These are phyloP conservation scores for Zymoseptoria brevis DNA, from an alignment of 2,329 filamentous ascomycete species.

Conservation along the genomic window DNA sequence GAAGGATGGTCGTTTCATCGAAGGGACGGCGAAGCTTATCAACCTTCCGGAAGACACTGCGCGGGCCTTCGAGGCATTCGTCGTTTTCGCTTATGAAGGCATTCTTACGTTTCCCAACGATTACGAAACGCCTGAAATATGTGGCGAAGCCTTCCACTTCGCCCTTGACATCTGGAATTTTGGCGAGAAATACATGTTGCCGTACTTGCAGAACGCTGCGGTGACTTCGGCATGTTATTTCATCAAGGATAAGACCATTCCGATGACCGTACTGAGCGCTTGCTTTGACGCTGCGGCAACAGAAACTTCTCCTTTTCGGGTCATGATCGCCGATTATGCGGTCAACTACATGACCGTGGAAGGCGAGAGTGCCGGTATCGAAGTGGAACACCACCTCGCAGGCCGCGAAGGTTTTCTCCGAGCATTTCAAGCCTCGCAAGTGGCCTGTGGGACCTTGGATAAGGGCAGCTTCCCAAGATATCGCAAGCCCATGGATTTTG, in stretches of 20 bases:
- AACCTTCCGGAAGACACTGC: neutral
- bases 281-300: neutral
- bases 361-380: neutral
- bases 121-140: no score
- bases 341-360: neutral
- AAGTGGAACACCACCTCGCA: neutral
- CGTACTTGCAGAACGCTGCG: neutral
- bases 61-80: neutral
- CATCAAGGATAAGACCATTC: no score
- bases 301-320: neutral
- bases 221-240: neutral
- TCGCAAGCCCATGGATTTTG: no score
- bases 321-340: neutral
- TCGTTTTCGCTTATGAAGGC: neutral
- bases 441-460: neutral
- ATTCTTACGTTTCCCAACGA: no score
- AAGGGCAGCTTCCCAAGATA: slow-evolving; percentile 1
- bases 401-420: neutral
- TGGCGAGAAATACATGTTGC: slow-evolving; percentile 1
- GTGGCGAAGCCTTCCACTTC: no score
- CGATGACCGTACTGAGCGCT: no score
- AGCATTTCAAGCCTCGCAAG: neutral
- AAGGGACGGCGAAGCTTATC: neutral
- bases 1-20: neutral
- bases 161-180: neutral